These are phyloP conservation scores for Nothophytophthora sp. DNA, from an alignment of 352 stramenopile species.

Conservation along the genomic window DNA sequence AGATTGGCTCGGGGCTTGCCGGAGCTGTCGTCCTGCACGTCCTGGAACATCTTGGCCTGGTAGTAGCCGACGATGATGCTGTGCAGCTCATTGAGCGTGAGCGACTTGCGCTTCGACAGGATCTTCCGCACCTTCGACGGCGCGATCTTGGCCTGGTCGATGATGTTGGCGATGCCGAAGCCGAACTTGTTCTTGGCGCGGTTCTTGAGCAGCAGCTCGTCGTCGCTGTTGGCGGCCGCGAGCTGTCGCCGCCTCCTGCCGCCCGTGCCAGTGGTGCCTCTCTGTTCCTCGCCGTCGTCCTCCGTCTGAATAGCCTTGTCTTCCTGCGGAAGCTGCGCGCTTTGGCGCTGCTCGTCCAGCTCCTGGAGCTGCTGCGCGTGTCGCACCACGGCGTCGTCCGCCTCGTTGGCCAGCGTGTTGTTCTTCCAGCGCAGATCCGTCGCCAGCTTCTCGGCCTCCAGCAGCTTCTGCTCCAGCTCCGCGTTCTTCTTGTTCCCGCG, in stretches of 20 bases:
- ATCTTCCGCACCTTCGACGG: conserved; percentile 78
- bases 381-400: conserved; percentile 28
- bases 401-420: conserved; percentile 50
- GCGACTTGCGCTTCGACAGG: conserved; percentile 66
- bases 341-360: conserved; percentile 37
- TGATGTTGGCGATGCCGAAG: conserved; percentile 75
- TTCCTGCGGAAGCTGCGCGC: conserved; percentile 16
- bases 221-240: conserved; percentile 26
- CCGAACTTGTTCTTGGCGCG: conserved; percentile 62
- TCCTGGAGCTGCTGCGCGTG: conserved; percentile 39
- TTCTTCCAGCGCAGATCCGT: conserved; percentile 56
- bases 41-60: conserved; percentile 82
- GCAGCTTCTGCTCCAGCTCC: conserved; percentile 36
- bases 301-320: conserved; percentile 59
- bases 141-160: conserved; percentile 72
- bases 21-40: conserved; percentile 66
- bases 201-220: conserved; percentile 62
- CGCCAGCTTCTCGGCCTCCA: conserved; percentile 48
- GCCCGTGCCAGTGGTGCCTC: conserved; percentile 10
- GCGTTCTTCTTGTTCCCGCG: conserved; percentile 27
- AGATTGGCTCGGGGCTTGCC: conserved; percentile 57
- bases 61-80: conserved; percentile 79
- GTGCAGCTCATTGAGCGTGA: conserved; percentile 72
- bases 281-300: conserved; percentile 26
- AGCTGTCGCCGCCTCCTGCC: conserved; percentile 29